Evolutionary conservation across 2,329 filamentous ascomycete genomes (phyloP).

Genomic region (Beauveria scarabaeidicola): DNA sequence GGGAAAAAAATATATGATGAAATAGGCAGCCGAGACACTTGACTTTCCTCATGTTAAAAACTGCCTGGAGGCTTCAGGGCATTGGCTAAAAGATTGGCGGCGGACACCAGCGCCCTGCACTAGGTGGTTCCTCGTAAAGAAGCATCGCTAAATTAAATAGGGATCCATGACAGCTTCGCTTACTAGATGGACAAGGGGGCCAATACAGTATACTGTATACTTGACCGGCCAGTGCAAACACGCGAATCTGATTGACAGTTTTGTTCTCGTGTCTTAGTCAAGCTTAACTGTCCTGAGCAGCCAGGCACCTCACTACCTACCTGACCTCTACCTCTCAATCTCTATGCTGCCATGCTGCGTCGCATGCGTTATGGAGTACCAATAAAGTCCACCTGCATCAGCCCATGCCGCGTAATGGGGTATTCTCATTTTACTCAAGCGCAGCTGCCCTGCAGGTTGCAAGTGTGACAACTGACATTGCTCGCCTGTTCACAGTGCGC

Average conservation of each 20-base stretch:
- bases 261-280: background rate
- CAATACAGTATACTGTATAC: too few species aligned
- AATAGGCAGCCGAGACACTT: background rate
- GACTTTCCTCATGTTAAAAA: background rate
- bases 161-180: background rate
- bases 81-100: too few species aligned
- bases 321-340: too few species aligned
- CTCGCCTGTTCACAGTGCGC: background rate
- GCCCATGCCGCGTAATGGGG: background rate
- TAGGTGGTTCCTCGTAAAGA: background rate
- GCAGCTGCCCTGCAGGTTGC: background rate
- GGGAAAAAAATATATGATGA: background rate
- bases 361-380: constrained; percentile 3
- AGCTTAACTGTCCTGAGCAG: background rate
- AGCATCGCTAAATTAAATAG: background rate
- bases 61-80: background rate
- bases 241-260: background rate
- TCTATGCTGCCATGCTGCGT: background rate
- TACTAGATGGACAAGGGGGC: background rate
- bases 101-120: too few species aligned
- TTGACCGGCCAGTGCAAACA: too few species aligned
- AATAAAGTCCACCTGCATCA: background rate
- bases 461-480: background rate
- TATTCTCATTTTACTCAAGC: constrained; percentile 1
- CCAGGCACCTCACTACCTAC: background rate